These are phyloP conservation scores for Neurospora sp. DNA, from an alignment of 495 filamentous ascomycete species.

Conservation along the genomic window DNA sequence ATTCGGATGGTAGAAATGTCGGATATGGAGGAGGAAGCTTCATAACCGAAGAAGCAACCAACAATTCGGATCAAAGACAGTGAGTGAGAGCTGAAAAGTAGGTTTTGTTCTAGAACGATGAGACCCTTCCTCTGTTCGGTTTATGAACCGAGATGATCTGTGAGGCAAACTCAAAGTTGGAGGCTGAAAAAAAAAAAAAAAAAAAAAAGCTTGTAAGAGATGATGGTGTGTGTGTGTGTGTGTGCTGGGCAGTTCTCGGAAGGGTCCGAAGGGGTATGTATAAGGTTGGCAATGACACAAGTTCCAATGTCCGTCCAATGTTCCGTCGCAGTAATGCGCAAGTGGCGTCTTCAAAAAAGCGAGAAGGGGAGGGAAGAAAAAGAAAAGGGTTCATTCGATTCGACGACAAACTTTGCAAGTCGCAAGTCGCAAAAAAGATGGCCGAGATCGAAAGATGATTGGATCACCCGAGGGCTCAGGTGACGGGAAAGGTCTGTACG, in stretches of 20 bases:
- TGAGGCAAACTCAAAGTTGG: background rate
- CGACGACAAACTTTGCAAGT: background rate
- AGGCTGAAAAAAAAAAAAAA: background rate
- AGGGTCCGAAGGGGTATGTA: background rate
- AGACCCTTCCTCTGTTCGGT: background rate
- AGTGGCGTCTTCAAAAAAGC: background rate
- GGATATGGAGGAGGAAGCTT: background rate
- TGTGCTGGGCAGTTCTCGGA: background rate
- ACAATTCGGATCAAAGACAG: background rate
- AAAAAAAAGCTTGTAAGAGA: background rate
- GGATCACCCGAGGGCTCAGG: background rate
- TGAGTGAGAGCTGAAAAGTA: background rate
- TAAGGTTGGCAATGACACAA: background rate
- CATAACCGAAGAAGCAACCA: background rate
- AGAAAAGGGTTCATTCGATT: background rate
- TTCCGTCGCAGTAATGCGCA: background rate
- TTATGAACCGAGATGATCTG: background rate
- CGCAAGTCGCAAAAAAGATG: background rate
- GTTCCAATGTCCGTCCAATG: background rate
- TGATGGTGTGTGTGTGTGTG: background rate
- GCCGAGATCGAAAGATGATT: background rate
- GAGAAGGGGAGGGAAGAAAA: background rate
- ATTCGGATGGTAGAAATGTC: background rate
- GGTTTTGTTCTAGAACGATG: background rate
- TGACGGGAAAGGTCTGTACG: background rate